Evolutionary conservation across 169 alveolate genomes (phyloP).

Genomic region (Blepharisma undulans): DNA sequence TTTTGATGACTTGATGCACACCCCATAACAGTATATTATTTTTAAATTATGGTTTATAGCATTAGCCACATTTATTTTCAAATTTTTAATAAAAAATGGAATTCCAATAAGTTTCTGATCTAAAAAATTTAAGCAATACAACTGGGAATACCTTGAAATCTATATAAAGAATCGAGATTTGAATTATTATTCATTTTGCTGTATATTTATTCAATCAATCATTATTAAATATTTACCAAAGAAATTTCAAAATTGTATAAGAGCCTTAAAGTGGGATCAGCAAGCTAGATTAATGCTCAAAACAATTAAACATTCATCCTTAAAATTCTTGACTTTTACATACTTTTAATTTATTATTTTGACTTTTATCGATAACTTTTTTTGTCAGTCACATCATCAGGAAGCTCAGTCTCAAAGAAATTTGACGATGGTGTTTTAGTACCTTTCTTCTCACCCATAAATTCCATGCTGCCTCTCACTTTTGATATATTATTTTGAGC

Average conservation of each 20-base stretch:
- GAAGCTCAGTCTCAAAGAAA: not conserved
- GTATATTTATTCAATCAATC: too few relatives aligned
- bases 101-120: too few relatives aligned
- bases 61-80: not conserved
- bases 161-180: too few relatives aligned
- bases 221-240: too few relatives aligned
- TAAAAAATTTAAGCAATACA: too few relatives aligned
- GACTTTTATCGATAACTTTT: not conserved
- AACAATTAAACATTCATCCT: too few relatives aligned
- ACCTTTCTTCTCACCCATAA: not conserved
- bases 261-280: too few relatives aligned
- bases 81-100: too few relatives aligned
- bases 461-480: not conserved
- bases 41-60: not conserved
- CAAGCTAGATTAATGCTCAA: too few relatives aligned
- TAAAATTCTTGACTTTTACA: not conserved
- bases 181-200: too few relatives aligned
- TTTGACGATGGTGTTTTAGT: not conserved
- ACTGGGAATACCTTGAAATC: too few relatives aligned
- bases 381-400: not conserved
- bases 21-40: not conserved
- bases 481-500: not conserved
- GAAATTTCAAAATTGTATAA: too few relatives aligned
- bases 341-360: not conserved
- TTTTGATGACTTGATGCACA: not conserved